Percentiles rank a stretch among this genome's conserved stretches.
Conservation (phyloP, 2,329 filamentous ascomycete species). For the Tolypocladium cylindrosporum region DNA sequence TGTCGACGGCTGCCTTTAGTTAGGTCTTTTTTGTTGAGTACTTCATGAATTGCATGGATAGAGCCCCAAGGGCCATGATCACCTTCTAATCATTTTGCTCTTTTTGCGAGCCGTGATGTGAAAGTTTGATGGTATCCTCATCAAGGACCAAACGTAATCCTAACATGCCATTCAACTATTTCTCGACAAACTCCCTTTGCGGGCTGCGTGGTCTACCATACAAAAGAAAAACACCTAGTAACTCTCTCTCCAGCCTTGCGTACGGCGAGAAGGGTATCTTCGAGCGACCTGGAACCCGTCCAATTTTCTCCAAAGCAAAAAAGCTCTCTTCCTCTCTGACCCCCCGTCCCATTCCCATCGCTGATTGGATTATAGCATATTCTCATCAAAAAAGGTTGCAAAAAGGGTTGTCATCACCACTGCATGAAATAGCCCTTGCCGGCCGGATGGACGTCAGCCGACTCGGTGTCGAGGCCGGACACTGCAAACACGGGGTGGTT, state of each 20-base stretch:
- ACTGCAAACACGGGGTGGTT: background rate
- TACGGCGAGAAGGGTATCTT: background rate
- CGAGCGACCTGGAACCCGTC: background rate
- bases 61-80: slow-evolving; percentile 10
- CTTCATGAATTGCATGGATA: slow-evolving; percentile 14
- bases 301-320: background rate
- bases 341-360: too few species aligned
- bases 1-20: slow-evolving; percentile 3
- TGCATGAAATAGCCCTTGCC: slow-evolving; percentile 2
- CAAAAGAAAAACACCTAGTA: background rate
- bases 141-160: background rate
- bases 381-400: background rate
- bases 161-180: background rate
- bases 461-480: background rate
- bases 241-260: background rate
- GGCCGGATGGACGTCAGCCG: background rate
- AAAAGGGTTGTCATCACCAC: background rate
- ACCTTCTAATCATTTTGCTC: background rate
- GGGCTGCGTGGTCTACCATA: background rate
- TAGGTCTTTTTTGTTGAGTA: slow-evolving; percentile 6
- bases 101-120: background rate
- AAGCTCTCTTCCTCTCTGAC: background rate
- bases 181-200: background rate
- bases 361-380: background rate
- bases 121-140: background rate